Base-by-base conservation (phyloP, 2,329 filamentous ascomycete genomes). In the Trichoderma hamatum region DNA sequence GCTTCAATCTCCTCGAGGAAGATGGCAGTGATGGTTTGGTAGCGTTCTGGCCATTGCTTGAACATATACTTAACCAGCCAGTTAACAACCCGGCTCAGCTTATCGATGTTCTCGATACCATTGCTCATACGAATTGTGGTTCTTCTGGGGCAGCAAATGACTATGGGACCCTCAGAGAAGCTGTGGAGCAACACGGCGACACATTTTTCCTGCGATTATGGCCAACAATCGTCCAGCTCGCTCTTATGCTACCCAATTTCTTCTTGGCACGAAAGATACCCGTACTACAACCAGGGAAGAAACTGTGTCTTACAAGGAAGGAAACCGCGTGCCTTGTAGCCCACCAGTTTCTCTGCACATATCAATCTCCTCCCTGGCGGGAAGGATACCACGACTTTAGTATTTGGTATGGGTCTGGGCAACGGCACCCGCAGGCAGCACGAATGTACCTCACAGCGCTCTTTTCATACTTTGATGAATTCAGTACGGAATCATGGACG, bases 371-470 rank as follows among this genome's bases (percentile, higher is more conserved):
- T 7, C 63, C 26, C 54, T 75, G 64, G 73, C 76, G 67, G 46
- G 69, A 73, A 6, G 76, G 75, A 0, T 77, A 74, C 36, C 76
- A 77, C 43, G 76, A 79, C 69, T 76, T 80, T 59, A 71, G 77
- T 5, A 74, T 79, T 36, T 80, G 78, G 78, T 80, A 77, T 55
- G 67, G 68, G 24, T 77, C 74, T 0, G 73, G 72, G 36, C 78
- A 80, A 59, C 71, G 76, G 28, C 78, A 80, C 26, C 73, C 72
- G 3, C 34, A 59, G 9, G 78, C 79, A 0, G 74, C 71, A 1
- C 71, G 71, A 19, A 75, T 76, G 70, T 80, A 80, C 51, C 64
- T 80, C 3, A 64, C 71, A 1, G 74, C 77, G 2, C 46, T 80
- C 7, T 76, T 79, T 43, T 10, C 68, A 3, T 79, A 78, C 59